Evolutionary conservation across 2,329 filamentous ascomycete species (phyloP).

Genomic region (Aspergillus fumigatiaffinis): DNA sequence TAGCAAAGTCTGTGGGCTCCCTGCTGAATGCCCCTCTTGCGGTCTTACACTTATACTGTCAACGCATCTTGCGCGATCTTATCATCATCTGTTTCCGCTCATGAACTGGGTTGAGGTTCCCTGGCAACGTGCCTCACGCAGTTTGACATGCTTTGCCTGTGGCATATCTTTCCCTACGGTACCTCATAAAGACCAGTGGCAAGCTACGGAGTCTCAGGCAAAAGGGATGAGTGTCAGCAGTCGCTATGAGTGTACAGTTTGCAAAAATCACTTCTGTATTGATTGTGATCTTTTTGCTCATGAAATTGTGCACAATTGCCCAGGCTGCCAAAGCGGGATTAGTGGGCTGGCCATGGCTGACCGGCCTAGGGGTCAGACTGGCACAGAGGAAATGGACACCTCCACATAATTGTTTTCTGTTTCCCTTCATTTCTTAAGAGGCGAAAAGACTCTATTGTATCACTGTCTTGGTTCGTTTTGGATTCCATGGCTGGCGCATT

Average conservation of each 20-base stretch:
- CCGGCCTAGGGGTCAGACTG: conserved; percentile 10
- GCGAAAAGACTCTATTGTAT: no score
- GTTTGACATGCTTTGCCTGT: conserved; percentile 73
- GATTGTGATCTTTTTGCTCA: conserved; percentile 96
- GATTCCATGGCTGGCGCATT: no score
- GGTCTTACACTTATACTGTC: conserved; percentile 89
- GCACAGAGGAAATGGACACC: conserved; percentile 34
- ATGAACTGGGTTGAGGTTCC: conserved; percentile 86
- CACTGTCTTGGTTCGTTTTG: no score
- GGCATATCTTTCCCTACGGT: conserved; percentile 64
- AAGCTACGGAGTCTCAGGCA: conserved; percentile 31
- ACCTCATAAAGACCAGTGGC: conserved; percentile 37
- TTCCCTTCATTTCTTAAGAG: no score
- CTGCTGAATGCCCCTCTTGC: conserved; percentile 86
- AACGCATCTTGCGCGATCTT: conserved; percentile 87
- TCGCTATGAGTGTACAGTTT: conserved; percentile 85
- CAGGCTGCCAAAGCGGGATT: conserved; percentile 66
- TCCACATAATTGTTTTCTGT: conserved; percentile 11
- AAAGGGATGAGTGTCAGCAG: conserved; percentile 79
- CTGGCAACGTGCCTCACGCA: conserved; percentile 66
- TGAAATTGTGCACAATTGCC: conserved; percentile 92
- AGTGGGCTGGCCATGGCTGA: conserved; percentile 2
- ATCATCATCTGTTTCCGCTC: conserved; percentile 87
- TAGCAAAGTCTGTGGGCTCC: conserved; percentile 83
- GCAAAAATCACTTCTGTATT: conserved; percentile 89